phyloP scores from a whole-genome alignment of 768 basidiomycete species.

The Xerocomus brunneocitrinus region DNA sequence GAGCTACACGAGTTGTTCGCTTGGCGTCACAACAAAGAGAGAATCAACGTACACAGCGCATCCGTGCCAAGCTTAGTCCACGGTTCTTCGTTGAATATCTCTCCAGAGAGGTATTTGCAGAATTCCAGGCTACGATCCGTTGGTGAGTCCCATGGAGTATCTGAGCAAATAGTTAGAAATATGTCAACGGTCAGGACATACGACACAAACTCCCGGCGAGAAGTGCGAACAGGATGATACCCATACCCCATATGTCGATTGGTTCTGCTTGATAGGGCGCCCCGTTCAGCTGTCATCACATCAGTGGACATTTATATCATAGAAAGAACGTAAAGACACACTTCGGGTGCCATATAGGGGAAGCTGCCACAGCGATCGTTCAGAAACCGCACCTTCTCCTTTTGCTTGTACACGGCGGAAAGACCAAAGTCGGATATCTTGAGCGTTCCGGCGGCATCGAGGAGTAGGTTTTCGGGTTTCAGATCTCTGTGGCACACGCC shows the following conservation, averaged over 20 bases:
- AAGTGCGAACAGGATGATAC: slow-evolving; percentile 90
- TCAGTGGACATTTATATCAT: not conserved
- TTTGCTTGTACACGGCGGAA: slow-evolving; percentile 84
- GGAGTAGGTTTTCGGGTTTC: slow-evolving; percentile 92
- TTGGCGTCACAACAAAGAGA: not conserved
- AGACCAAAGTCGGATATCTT: slow-evolving; percentile 97
- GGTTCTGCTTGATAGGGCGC: slow-evolving; percentile 84
- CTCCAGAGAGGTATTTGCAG: slow-evolving; percentile 64
- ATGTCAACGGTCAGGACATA: too few relatives aligned
- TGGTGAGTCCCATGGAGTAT: slow-evolving; percentile 98
- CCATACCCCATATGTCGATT: slow-evolving; percentile 93
- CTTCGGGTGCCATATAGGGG: slow-evolving; percentile 94
- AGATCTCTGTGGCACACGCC: slow-evolving; percentile 96
- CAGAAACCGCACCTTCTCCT: slow-evolving; percentile 71
- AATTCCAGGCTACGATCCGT: slow-evolving; percentile 77
- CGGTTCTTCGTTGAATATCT: slow-evolving; percentile 69
- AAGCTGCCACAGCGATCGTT: slow-evolving; percentile 86
- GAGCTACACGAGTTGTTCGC: slow-evolving; percentile 42
- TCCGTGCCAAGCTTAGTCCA: slow-evolving; percentile 65
- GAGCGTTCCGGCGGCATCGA: slow-evolving; percentile 77
- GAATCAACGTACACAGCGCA: slow-evolving; percentile 55
- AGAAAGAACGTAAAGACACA: slow-evolving; percentile 29
- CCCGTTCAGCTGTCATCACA: slow-evolving; percentile 53
- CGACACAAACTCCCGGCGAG: slow-evolving; percentile 76
- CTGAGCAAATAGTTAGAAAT: slow-evolving; percentile 36